Base-by-base conservation (phyloP, 768 basidiomycete genomes). In the Lactarius evosmus region DNA sequence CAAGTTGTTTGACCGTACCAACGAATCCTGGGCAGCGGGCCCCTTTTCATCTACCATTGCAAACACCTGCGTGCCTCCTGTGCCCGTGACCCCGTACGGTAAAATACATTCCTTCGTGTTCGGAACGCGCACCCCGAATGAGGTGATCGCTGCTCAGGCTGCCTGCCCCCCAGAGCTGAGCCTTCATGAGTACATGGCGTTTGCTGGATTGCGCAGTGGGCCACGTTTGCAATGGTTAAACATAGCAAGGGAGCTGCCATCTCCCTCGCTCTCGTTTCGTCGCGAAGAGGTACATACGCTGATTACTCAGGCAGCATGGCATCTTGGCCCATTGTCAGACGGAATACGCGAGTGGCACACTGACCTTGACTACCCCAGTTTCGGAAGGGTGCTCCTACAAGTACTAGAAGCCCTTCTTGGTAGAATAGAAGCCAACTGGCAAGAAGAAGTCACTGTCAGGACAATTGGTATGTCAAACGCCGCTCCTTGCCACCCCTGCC, bases 151-250 rank as follows among this genome's bases (percentile, higher is more conserved):
- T 30, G 69, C 72, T 22, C 82, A 83, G 67, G 67, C 64, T 0
- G 69, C 72, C 12, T 83, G 81, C 61, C 78, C 77, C 6, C 46
- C 51, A n/a, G 72, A 77, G 4, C 70, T 84, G 29, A 75, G 66
- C 12, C 63, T 81, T 1, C 80, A 84, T 32, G 83, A 84, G 61
- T 79, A 74, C 30, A 72, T 78, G 12, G 74, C 79, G 0, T 84
- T 83, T 51, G 78, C 76, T n/a, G 71, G 74, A 54, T 62, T 84
- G 32, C 79, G 84, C 8, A 75, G 78, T 46, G 83, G 83, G 0
- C 62, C 73, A 1, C 69, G 60, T 2, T 64, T 84, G 1, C 82
- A 84, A 57, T 83, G 82, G 82, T 71, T 77, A 52, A 84, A 83
- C 60, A 76, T 84, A 49, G 63, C 76, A 16, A 75, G 78, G 16